Conservation (phyloP, 2,329 filamentous ascomycete species). For the Apiospora arundinis region DNA sequence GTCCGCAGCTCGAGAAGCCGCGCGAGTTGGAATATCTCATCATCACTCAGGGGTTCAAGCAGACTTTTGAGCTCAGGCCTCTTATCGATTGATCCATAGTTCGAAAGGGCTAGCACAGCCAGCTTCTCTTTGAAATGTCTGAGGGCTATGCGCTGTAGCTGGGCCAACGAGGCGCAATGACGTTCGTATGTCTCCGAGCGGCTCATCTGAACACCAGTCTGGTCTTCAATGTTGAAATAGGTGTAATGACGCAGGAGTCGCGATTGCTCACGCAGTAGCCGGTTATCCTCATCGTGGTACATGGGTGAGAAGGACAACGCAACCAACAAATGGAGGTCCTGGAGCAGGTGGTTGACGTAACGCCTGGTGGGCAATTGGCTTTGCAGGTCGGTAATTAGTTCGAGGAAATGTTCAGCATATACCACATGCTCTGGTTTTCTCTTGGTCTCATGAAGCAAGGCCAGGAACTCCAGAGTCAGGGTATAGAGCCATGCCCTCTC, state of each 20-base stretch:
- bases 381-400: conserved; percentile 87
- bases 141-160: conserved; percentile 77
- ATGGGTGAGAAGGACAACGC: conserved; percentile 80
- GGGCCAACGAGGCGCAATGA: conserved; percentile 79
- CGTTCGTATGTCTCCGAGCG: conserved; percentile 76
- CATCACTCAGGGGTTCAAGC: conserved; percentile 73
- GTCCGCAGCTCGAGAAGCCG: conserved; percentile 78
- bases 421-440: conserved; percentile 66
- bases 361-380: conserved; percentile 93
- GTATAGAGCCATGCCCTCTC: conserved; percentile 94
- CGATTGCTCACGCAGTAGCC: conserved; percentile 80
- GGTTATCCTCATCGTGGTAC: conserved; percentile 76
- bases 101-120: conserved; percentile 88
- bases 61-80: conserved; percentile 79
- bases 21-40: conserved; percentile 75
- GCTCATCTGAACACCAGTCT: conserved; percentile 79
- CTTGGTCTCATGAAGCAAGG: conserved; percentile 68
- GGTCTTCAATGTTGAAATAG: conserved; percentile 89
- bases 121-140: conserved; percentile 89
- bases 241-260: conserved; percentile 85
- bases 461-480: conserved; percentile 81
- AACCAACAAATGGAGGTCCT: conserved; percentile 83
- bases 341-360: conserved; percentile 88
- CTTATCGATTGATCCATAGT: conserved; percentile 87
- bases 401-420: conserved; percentile 93